Evolutionary conservation across 1,284 basidiomycete genomes (phyloP).

Genomic region (Sutorius eximius): DNA sequence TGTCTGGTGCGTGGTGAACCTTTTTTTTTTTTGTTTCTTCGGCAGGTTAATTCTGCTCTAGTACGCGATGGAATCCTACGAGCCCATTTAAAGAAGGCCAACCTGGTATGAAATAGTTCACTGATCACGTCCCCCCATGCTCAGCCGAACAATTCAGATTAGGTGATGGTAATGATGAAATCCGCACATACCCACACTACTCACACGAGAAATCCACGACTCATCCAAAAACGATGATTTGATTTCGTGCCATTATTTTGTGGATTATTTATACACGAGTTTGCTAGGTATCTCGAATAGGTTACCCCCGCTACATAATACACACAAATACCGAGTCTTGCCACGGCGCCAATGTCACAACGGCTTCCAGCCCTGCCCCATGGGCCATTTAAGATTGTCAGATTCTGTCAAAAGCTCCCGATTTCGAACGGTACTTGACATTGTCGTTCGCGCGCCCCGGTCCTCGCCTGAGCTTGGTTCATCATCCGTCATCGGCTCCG

Average conservation of each 20-base stretch:
- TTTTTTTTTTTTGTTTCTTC: neutral
- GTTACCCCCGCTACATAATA: constrained; percentile 23
- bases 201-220: neutral
- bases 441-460: constrained; percentile 3
- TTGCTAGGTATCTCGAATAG: constrained; percentile 24
- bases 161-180: constrained; percentile 1
- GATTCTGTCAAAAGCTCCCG: constrained; percentile 34
- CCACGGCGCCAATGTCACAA: constrained; percentile 27
- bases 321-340: constrained; percentile 19
- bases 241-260: constrained; percentile 12
- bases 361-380: constrained; percentile 57
- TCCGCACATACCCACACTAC: neutral
- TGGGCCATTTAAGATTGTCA: constrained; percentile 63
- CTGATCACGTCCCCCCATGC: neutral
- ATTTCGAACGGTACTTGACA: neutral
- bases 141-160: neutral
- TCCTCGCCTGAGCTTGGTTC: constrained; percentile 24
- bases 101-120: constrained; percentile 36
- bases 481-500: constrained; percentile 29
- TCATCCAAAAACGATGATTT: neutral
- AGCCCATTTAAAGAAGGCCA: constrained; percentile 49
- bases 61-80: constrained; percentile 60
- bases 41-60: constrained; percentile 16
- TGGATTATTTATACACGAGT: constrained; percentile 16
- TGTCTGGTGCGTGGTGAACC: constrained; percentile 34